Conservation (phyloP, 345 rosid genomes). For the Ceriops zippeliana region DNA sequence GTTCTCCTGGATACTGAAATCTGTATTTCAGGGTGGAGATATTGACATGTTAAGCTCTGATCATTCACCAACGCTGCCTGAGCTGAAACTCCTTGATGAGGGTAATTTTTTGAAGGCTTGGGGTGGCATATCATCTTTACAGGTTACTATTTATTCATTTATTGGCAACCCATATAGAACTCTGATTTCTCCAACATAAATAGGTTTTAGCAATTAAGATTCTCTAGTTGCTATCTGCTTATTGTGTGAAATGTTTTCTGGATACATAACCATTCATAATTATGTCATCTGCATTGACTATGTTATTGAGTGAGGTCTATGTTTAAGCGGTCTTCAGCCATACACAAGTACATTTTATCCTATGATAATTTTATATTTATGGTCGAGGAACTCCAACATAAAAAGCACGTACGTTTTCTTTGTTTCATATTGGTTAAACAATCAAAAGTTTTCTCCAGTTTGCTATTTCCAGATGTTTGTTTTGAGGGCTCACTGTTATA, state of each 20-base stretch:
- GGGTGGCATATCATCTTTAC: slow-evolving; percentile 98
- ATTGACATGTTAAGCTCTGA: slow-evolving; percentile 92
- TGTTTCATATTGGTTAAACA: background rate
- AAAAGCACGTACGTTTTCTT: background rate
- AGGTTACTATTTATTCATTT: slow-evolving; percentile 42
- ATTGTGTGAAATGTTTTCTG: background rate
- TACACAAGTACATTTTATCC: background rate
- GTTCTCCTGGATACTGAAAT: slow-evolving; percentile 6
- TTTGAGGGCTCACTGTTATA: slow-evolving; percentile 22
- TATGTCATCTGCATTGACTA: background rate
- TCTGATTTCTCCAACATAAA: background rate
- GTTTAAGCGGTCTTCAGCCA: too few species aligned
- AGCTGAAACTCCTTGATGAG: slow-evolving; percentile 65
- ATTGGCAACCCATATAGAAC: background rate
- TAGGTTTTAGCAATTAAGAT: background rate
- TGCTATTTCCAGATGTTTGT: background rate
- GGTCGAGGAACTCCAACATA: too few species aligned
- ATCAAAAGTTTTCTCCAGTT: background rate
- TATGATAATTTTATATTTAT: too few species aligned
- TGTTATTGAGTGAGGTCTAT: too few species aligned
- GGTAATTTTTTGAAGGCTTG: slow-evolving; percentile 91
- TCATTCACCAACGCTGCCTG: slow-evolving; percentile 89
- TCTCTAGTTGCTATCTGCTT: background rate
- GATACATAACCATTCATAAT: background rate
- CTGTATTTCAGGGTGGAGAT: slow-evolving; percentile 62